A percentile compares a stretch with the other conserved stretches of the same genome.
These are phyloP conservation scores for Cystobasidium slooffiae DNA, from an alignment of 1,284 basidiomycete species.

Conservation along the genomic window DNA sequence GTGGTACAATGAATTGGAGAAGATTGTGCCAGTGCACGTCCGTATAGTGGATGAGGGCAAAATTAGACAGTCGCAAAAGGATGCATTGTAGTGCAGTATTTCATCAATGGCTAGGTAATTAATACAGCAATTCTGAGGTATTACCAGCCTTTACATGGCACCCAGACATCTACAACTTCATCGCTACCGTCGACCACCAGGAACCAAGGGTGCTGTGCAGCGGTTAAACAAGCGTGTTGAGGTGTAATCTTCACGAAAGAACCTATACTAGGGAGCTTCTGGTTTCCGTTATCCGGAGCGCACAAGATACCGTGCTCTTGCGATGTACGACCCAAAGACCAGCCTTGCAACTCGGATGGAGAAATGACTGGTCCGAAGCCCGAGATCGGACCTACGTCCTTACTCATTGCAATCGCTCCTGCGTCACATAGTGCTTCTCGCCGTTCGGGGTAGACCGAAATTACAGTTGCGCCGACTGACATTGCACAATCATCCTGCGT, in stretches of 20 bases:
- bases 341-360: conserved; percentile 62
- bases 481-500: conserved; percentile 67
- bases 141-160: conserved; percentile 70
- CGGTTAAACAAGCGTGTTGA: conserved; percentile 68
- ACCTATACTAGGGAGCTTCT: conserved; percentile 57
- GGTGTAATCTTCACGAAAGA: conserved; percentile 65
- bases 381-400: conserved; percentile 74
- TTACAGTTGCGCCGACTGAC: conserved; percentile 70
- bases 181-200: conserved; percentile 66
- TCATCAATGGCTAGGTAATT: neutral
- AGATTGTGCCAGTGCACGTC: conserved; percentile 31
- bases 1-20: conserved; percentile 83
- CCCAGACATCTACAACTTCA: conserved; percentile 79
- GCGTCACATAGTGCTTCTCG: conserved; percentile 75
- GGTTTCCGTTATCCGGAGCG: neutral
- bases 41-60: conserved; percentile 36
- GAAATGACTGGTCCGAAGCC: conserved; percentile 69
- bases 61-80: conserved; percentile 34
- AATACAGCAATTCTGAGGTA: conserved; percentile 53
- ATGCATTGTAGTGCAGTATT: conserved; percentile 6
- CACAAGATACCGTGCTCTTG: conserved; percentile 57
- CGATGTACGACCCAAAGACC: conserved; percentile 73
- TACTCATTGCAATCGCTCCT: conserved; percentile 80
- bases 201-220: conserved; percentile 78
- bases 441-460: conserved; percentile 75